Percentiles rank a stretch among this genome's conserved stretches.
Conservation (phyloP, 2,329 filamentous ascomycete species). For the Fusarium armeniacum region DNA sequence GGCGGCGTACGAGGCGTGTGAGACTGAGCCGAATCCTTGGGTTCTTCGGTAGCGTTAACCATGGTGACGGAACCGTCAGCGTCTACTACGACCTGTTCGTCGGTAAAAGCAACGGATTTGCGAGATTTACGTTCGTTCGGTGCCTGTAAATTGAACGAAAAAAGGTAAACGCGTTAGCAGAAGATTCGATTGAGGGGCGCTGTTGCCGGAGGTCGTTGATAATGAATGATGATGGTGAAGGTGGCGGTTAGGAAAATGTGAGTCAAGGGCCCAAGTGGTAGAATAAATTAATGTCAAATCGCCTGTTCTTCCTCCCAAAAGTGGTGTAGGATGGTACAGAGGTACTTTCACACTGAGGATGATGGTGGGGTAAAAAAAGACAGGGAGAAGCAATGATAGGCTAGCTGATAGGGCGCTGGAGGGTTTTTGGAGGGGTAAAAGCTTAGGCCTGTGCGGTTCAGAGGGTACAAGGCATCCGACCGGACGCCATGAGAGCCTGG, state of each 20-base stretch:
- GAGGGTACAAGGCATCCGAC: slow-evolving; percentile 20
- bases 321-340: slow-evolving; percentile 41
- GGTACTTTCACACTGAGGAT: slow-evolving; percentile 42
- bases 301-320: slow-evolving; percentile 34
- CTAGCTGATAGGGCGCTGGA: slow-evolving; percentile 34
- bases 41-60: slow-evolving; percentile 78
- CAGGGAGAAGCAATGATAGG: slow-evolving; percentile 34
- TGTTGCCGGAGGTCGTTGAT: slow-evolving; percentile 14
- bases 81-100: slow-evolving; percentile 89
- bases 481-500: slow-evolving; percentile 22
- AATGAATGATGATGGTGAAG: slow-evolving; percentile 31
- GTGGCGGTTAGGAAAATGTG: slow-evolving; percentile 51
- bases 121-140: slow-evolving; percentile 76
- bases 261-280: slow-evolving; percentile 43
- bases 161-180: slow-evolving; percentile 37
- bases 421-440: slow-evolving; percentile 48
- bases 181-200: slow-evolving; percentile 17
- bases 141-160: slow-evolving; percentile 43
- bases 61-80: slow-evolving; percentile 88
- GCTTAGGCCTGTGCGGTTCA: slow-evolving; percentile 33
- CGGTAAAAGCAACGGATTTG: slow-evolving; percentile 95
- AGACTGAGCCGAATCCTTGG: slow-evolving; percentile 85
- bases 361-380: slow-evolving; percentile 30
- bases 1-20: slow-evolving; percentile 78
- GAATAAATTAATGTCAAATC: slow-evolving; percentile 45